Percentiles rank a stretch among this genome's conserved stretches.
Conservation (phyloP, 139 green algal genomes). For the Chlamydomonas incerta region DNA sequence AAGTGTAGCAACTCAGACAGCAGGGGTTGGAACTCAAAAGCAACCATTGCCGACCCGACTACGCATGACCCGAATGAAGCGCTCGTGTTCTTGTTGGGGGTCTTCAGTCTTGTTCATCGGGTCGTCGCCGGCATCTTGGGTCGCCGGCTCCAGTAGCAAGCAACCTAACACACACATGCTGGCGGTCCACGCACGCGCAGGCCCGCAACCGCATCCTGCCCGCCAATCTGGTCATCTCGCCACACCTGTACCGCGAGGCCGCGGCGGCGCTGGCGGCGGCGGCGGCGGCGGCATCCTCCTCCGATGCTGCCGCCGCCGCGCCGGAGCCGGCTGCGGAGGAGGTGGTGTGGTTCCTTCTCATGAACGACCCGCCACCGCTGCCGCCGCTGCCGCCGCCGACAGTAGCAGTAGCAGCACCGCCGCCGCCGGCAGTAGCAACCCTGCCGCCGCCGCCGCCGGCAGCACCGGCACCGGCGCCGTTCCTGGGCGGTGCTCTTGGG, state of each 20-base stretch:
- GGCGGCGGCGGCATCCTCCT: neutral
- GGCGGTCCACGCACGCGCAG: neutral
- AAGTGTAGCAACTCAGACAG: too few relatives aligned
- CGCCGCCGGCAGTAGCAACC: conserved; percentile 27
- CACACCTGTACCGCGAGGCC: neutral
- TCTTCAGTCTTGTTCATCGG: too few relatives aligned
- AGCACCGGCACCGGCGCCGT: neutral
- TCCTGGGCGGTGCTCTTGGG: conserved; percentile 11
- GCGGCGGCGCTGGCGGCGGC: neutral
- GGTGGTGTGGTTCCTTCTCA: neutral
- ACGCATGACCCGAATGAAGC: too few relatives aligned
- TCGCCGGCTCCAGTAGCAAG: too few relatives aligned
- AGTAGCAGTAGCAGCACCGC: too few relatives aligned
- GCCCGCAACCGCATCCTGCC: conserved; percentile 22
- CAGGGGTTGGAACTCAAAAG: too few relatives aligned
- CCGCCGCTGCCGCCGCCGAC: neutral
- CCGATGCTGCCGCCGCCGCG: too few relatives aligned
- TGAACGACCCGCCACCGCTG: neutral
- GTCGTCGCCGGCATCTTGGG: too few relatives aligned
- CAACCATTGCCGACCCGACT: too few relatives aligned
- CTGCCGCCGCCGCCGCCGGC: neutral
- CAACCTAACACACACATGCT: too few relatives aligned
- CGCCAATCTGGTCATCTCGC: neutral
- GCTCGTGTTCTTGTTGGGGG: too few relatives aligned
- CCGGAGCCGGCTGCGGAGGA: too few relatives aligned